Evolutionary conservation across 306 rosid species (phyloP).

Genomic region (Herpetospermum pedunculosum): DNA sequence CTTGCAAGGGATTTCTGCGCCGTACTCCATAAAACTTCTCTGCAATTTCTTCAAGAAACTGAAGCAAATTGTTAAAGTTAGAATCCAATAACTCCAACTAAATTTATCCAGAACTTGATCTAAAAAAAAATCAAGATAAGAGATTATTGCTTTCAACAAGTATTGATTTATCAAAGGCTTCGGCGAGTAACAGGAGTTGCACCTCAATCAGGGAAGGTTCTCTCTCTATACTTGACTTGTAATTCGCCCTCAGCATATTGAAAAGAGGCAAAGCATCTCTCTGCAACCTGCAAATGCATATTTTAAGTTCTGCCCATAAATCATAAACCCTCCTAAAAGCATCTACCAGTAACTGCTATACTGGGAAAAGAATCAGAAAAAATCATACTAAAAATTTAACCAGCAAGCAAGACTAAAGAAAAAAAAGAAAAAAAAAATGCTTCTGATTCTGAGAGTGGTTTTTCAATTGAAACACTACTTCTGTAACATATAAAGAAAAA

Average conservation of each 20-base stretch:
- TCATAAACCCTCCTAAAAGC: neutral
- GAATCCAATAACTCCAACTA: neutral
- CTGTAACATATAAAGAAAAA: neutral
- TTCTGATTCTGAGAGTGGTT: neutral
- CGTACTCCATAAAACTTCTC: slow-evolving; percentile 77
- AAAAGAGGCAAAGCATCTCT: slow-evolving; percentile 89
- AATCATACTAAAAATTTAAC: neutral
- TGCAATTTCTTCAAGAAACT: slow-evolving; percentile 85
- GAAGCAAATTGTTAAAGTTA: slow-evolving; percentile 25
- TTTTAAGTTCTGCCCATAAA: neutral
- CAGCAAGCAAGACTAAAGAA: neutral
- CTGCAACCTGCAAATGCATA: slow-evolving; percentile 54
- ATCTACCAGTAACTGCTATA: neutral
- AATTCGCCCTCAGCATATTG: slow-evolving; percentile 58
- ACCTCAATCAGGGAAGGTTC: slow-evolving; percentile 89
- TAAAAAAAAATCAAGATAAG: neutral
- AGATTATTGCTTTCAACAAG: neutral
- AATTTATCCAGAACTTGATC: slow-evolving; percentile 5
- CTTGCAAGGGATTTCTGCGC: slow-evolving; percentile 75
- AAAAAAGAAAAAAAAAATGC: too few relatives aligned
- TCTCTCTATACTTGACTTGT: slow-evolving; percentile 56
- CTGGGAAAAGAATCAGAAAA: neutral
- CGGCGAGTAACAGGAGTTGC: neutral
- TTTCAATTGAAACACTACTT: neutral
- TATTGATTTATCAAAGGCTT: neutral